These are phyloP conservation scores for Chrysanthemum seticuspe DNA, from an alignment of 129 eudicot genomes.

Conservation along the genomic window DNA sequence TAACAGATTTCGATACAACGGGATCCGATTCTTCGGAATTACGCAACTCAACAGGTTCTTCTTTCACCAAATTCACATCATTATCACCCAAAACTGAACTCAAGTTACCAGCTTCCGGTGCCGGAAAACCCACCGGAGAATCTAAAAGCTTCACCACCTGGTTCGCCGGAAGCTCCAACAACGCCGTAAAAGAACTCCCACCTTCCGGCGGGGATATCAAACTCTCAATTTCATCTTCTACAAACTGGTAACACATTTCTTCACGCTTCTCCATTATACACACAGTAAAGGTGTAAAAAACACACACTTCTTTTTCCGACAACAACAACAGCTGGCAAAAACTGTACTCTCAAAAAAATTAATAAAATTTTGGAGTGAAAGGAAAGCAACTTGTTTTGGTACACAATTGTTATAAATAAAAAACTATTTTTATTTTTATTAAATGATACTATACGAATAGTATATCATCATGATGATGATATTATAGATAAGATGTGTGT, in stretches of 20 bases:
- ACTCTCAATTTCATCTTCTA: conserved; percentile 48
- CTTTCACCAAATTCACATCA: conserved; percentile 45
- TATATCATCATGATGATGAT: neutral
- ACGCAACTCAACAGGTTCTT: conserved; percentile 55
- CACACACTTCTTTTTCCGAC: no score
- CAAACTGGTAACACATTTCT: conserved; percentile 30
- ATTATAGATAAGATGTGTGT: no score
- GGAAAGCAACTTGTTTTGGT: conserved; percentile 41
- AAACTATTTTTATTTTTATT: no score
- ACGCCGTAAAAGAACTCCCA: conserved; percentile 84
- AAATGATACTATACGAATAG: neutral
- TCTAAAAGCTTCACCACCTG: conserved; percentile 83
- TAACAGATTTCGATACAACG: conserved; percentile 38
- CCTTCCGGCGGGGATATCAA: conserved; percentile 46
- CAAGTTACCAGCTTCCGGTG: neutral
- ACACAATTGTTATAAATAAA: no score
- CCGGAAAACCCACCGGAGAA: conserved; percentile 46
- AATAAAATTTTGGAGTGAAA: conserved; percentile 24
- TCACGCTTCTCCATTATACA: conserved; percentile 25
- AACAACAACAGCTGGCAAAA: conserved; percentile 16
- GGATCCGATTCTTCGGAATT: conserved; percentile 51
- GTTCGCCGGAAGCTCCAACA: conserved; percentile 70
- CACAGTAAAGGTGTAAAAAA: no score
- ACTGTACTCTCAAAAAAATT: neutral
- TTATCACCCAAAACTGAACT: neutral